Base-by-base conservation (phyloP, 2,329 filamentous ascomycete genomes). In the Fusarium protoensiforme region DNA sequence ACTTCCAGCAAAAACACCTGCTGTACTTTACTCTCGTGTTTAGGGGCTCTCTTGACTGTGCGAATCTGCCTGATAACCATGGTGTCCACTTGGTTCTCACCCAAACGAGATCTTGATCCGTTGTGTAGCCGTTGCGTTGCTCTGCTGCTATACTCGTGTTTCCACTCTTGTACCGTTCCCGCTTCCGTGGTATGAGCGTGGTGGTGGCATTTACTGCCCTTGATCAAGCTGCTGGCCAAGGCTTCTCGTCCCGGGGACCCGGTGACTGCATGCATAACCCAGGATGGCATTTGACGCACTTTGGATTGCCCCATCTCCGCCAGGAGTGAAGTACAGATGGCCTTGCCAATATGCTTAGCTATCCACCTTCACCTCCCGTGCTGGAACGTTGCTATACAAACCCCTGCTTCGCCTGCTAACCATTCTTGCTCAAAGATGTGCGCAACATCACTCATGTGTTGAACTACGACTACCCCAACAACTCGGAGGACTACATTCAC, bases 401-500 rank as follows among this genome's bases (percentile, higher is more conserved):
- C 81, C 76, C 70, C 80, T 83, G 84, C 84, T 81, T 88, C 87
- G 86, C 85, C 87, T 89, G 87, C 94, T 97, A 97, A 97, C 93
- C 89, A 90, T 85, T 89, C 83, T 87, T 81, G 80, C 68, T 53
- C 48, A 53, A 98, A 98, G 96, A 99, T 93, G 96, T 99, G 89
- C 96, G 95, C 88, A 97, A 99, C 90, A 99, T 99, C 88, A 98
- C 96, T 87, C 96, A 99, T 88, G 96, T 99, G 87, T 91, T 99
- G 87, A 98, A 98, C 92, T 98, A 98, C 94, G 96, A 98, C 85
- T 98, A 98, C 86, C 96, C 96, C 84, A 98, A 98, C 89, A 98
- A 98, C 86, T 91, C 96, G 80, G 96, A 99, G 87, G 96, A 98
- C 82, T 98, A 98, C 81, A 97, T 98, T 78, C 96, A 98, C 83